phyloP scores from a whole-genome alignment of 805 yeast genomes.

The Ogataea parapolymorpha region DNA sequence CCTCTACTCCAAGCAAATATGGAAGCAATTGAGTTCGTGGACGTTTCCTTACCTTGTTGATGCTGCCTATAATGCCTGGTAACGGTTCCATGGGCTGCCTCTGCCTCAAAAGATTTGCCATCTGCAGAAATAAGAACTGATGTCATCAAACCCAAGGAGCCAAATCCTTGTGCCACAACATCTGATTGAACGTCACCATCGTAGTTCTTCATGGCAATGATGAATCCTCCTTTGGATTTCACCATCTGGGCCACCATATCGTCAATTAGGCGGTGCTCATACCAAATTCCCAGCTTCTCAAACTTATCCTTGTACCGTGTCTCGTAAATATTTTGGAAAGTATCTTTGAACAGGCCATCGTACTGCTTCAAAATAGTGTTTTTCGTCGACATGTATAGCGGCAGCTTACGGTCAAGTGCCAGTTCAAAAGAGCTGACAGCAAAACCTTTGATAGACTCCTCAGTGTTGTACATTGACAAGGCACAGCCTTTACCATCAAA shows the following conservation, averaged over 20 bases:
- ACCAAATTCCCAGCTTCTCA: constrained; percentile 84
- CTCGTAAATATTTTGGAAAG: constrained; percentile 79
- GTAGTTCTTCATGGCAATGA: constrained; percentile 95
- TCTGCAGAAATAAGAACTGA: constrained; percentile 96
- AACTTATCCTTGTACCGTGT: constrained; percentile 64
- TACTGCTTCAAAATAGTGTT: constrained; percentile 92
- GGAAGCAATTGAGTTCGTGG: constrained; percentile 96
- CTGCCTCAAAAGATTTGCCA: constrained; percentile 92
- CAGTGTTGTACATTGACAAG: constrained; percentile 93
- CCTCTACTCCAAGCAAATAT: constrained; percentile 98
- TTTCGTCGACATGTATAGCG: constrained; percentile 85
- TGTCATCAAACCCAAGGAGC: constrained; percentile 95
- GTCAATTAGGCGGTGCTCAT: constrained; percentile 93
- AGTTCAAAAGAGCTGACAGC: constrained; percentile 90
- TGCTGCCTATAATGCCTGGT: constrained; percentile 95
- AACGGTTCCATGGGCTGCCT: constrained; percentile 99
- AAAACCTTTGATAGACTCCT: constrained; percentile 83
- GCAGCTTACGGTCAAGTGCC: constrained; percentile 75
- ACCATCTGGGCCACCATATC: constrained; percentile 99
- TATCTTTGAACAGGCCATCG: constrained; percentile 95
- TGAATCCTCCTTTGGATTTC: constrained; percentile 91
- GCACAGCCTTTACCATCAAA: constrained; percentile 78
- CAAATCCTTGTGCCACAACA: constrained; percentile 97
- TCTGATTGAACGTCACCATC: constrained; percentile 98
- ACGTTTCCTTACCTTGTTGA: constrained; percentile 95